Conservation (phyloP, 2,329 filamentous ascomycete genomes). For the Penicillium palitans region DNA sequence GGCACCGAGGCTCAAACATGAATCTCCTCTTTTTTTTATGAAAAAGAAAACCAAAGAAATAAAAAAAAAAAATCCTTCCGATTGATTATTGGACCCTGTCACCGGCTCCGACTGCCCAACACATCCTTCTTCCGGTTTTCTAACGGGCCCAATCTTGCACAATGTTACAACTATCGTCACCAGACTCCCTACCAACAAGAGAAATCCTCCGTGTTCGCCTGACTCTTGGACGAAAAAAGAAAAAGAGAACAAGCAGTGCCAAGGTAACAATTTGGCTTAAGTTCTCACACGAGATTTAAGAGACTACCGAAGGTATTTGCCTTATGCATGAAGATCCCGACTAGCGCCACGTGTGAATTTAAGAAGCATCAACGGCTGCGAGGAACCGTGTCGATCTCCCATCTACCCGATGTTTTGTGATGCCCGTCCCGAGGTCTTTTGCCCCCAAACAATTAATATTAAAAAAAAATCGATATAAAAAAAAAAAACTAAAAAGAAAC, state of each 20-base stretch:
- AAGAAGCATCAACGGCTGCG: slow-evolving; percentile 41
- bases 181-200: slow-evolving; percentile 3
- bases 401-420: slow-evolving; percentile 31
- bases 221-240: not conserved
- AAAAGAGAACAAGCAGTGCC: not conserved
- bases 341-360: slow-evolving; percentile 41
- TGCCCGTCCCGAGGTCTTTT: slow-evolving; percentile 10
- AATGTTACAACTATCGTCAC: slow-evolving; percentile 17
- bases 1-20: slow-evolving; percentile 12
- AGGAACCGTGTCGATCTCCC: slow-evolving; percentile 42
- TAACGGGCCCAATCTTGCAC: slow-evolving; percentile 7
- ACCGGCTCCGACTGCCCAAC: slow-evolving; percentile 15
- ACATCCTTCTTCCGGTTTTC: slow-evolving; percentile 8
- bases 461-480: not conserved
- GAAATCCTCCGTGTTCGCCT: slow-evolving; percentile 8
- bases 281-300: not conserved
- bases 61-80: not conserved
- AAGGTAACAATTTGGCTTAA: not conserved
- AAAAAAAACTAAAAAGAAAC: not conserved
- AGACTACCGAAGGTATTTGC: slow-evolving; percentile 8
- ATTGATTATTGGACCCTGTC: slow-evolving; percentile 11
- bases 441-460: not conserved
- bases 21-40: slow-evolving; percentile 6
- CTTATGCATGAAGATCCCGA: slow-evolving; percentile 40
- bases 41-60: not conserved